Evolutionary conservation across 345 rosid genomes (phyloP).

Genomic region (Citrus cavaleriei): DNA sequence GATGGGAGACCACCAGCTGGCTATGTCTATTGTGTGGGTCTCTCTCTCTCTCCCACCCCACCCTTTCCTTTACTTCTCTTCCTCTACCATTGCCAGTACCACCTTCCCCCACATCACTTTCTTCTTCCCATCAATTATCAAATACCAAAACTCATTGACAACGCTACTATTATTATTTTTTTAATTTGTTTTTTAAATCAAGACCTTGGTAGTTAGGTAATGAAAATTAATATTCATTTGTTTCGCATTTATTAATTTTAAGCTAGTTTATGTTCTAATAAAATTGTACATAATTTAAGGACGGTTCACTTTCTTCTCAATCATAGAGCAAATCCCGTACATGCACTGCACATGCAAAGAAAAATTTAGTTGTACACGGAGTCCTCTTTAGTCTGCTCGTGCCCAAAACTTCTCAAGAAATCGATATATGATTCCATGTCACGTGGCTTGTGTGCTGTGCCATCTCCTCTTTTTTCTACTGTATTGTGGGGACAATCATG

Average conservation of each 20-base stretch:
- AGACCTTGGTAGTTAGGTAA: background rate
- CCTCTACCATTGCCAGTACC: background rate
- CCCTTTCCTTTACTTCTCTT: background rate
- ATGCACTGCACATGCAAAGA: constrained; percentile 11
- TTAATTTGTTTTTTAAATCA: no score
- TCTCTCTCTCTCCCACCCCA: background rate
- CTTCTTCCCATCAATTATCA: background rate
- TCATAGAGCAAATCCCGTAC: constrained; percentile 2
- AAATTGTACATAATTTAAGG: background rate
- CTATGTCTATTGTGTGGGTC: constrained; percentile 35
- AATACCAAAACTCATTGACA: background rate
- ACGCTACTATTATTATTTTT: background rate
- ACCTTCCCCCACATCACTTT: background rate
- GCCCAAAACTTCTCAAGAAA: constrained; percentile 6
- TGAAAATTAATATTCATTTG: background rate
- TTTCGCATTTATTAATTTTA: background rate
- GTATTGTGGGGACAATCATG: constrained; percentile 29
- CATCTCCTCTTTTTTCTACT: constrained; percentile 9
- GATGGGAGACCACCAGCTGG: constrained; percentile 58
- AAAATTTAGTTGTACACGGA: background rate
- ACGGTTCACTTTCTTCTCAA: background rate
- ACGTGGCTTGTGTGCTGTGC: constrained; percentile 47
- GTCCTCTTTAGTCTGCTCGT: constrained; percentile 8
- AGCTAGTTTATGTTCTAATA: background rate
- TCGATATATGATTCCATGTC: constrained; percentile 37